phyloP scores from a whole-genome alignment of 2,329 filamentous ascomycete species.

The Apiospora phragmitis region DNA sequence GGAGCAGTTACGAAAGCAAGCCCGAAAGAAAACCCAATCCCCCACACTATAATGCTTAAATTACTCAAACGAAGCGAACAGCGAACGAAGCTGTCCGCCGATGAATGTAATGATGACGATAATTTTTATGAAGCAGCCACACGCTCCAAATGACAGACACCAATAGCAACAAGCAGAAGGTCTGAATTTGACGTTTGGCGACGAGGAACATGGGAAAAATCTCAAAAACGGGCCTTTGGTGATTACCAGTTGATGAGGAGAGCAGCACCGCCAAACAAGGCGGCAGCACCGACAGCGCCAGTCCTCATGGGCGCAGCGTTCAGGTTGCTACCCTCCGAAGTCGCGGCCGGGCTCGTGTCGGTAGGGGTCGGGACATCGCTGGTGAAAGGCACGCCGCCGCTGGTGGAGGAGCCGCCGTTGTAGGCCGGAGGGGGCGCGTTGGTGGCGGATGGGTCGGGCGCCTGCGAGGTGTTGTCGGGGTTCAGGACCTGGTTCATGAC shows the following conservation, averaged over 20 bases:
- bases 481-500: slow-evolving; percentile 62
- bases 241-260: slow-evolving; percentile 23
- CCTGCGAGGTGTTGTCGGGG: slow-evolving; percentile 47
- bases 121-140: not conserved
- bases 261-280: slow-evolving; percentile 28
- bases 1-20: not conserved
- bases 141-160: not conserved
- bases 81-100: not conserved
- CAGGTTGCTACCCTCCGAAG: slow-evolving; percentile 32
- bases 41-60: not conserved
- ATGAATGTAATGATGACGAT: not conserved
- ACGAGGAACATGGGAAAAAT: not conserved
- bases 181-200: not conserved
- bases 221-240: not conserved
- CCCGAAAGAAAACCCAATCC: not conserved
- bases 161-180: not conserved
- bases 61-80: not conserved
- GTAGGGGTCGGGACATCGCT: slow-evolving; percentile 49
- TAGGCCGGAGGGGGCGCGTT: slow-evolving; percentile 53
- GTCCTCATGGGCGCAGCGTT: slow-evolving; percentile 32
- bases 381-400: slow-evolving; percentile 52
- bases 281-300: slow-evolving; percentile 38
- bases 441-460: slow-evolving; percentile 41
- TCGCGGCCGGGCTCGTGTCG: slow-evolving; percentile 35
- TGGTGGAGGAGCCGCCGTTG: slow-evolving; percentile 49